A percentile compares a stretch with the other conserved stretches of the same genome.
Evolutionary conservation across 106 monocot genomes (phyloP).

Genomic region (Apostasia shenzhenica): DNA sequence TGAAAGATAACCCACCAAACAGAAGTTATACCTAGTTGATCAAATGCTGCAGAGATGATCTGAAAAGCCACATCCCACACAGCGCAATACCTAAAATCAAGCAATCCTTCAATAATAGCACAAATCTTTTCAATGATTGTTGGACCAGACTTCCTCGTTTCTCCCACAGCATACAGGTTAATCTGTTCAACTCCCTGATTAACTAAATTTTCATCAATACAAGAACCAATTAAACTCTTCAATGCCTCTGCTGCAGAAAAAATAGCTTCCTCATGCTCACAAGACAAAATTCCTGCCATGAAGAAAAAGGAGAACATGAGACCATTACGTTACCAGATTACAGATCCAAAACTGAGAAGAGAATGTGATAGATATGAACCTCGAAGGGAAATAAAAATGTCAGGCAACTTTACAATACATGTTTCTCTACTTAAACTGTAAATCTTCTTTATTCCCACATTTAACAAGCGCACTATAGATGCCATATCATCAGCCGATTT

Average conservation of each 20-base stretch:
- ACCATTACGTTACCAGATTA: background rate
- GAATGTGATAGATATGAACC: conserved; percentile 26
- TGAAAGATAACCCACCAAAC: background rate
- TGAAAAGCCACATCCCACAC: conserved; percentile 93
- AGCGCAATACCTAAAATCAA: conserved; percentile 61
- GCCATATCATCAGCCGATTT: conserved; percentile 72
- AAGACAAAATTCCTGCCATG: conserved; percentile 58
- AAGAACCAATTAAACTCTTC: conserved; percentile 57
- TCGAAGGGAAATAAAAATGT: conserved; percentile 67
- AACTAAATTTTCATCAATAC: conserved; percentile 64
- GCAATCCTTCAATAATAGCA: conserved; percentile 63
- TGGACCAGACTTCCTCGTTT: conserved; percentile 48
- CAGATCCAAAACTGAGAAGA: background rate
- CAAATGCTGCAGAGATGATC: conserved; percentile 67
- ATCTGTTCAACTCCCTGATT: conserved; percentile 67
- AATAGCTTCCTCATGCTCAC: conserved; percentile 80
- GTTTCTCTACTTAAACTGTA: conserved; percentile 47
- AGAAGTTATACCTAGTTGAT: conserved; percentile 51
- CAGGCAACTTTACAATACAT: conserved; percentile 61
- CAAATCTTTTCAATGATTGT: conserved; percentile 90
- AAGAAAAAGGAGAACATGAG: conserved; percentile 5
- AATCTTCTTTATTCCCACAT: conserved; percentile 55
- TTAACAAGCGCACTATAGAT: conserved; percentile 59
- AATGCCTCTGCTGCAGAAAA: conserved; percentile 73
- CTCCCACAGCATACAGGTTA: conserved; percentile 21